phyloP scores from a whole-genome alignment of 106 monocot genomes.

The Dactylorhiza incarnata region DNA sequence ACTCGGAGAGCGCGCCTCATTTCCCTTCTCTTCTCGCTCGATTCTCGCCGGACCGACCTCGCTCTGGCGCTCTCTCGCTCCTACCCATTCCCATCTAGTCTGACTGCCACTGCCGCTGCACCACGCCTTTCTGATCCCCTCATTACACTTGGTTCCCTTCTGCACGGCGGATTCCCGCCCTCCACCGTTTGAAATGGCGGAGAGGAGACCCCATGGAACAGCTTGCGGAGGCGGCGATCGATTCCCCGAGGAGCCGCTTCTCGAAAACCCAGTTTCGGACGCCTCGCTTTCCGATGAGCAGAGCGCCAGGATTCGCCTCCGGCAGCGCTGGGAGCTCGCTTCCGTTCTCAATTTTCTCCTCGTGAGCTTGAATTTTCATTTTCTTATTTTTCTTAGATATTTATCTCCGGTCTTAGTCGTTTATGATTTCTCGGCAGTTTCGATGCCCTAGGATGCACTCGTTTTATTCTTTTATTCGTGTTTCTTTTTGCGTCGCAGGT shows the following conservation, averaged over 20 bases:
- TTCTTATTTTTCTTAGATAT: background rate
- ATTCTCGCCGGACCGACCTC: background rate
- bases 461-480: background rate
- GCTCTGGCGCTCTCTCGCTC: background rate
- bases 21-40: background rate
- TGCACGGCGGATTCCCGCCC: conserved; percentile 16
- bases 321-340: conserved; percentile 61
- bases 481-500: conserved; percentile 27
- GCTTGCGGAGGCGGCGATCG: background rate
- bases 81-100: background rate
- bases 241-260: background rate
- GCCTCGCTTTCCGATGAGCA: conserved; percentile 9
- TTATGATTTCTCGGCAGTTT: background rate
- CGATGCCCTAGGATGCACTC: background rate
- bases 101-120: background rate
- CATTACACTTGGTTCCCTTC: background rate
- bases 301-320: conserved; percentile 22
- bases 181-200: conserved; percentile 18
- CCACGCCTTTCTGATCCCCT: background rate
- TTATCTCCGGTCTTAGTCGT: background rate
- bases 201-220: conserved; percentile 8
- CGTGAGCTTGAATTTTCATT: conserved; percentile 13
- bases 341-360: conserved; percentile 53
- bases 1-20: background rate
- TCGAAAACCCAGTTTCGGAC: background rate